Conservation (phyloP, 177 flowering plant species). For the Tripterygium wilfordii region DNA sequence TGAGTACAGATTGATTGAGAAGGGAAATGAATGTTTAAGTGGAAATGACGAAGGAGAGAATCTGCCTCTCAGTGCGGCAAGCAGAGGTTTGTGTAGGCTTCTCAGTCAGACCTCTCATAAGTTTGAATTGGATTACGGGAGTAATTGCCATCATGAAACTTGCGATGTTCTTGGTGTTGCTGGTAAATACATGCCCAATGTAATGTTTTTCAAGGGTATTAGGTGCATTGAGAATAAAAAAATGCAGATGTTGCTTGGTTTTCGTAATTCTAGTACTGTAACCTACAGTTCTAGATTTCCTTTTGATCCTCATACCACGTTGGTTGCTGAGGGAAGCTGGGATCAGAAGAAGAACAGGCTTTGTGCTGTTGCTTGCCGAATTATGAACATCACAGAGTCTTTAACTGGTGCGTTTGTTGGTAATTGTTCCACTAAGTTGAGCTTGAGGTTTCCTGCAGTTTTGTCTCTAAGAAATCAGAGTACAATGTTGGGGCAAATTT, state of each 20-base stretch:
- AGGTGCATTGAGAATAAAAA: conserved; percentile 26
- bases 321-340: conserved; percentile 76
- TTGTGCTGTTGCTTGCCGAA: conserved; percentile 46
- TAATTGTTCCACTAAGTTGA: conserved; percentile 63
- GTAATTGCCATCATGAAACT: conserved; percentile 25
- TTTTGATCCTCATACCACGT: conserved; percentile 30
- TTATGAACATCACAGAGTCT: conserved; percentile 29
- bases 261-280: too few species aligned
- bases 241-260: conserved; percentile 26
- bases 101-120: neutral
- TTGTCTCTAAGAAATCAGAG: conserved; percentile 37
- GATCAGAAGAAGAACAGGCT: conserved; percentile 38
- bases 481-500: conserved; percentile 44
- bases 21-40: conserved; percentile 7
- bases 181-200: conserved; percentile 25
- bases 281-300: too few species aligned
- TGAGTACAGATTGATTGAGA: conserved; percentile 21
- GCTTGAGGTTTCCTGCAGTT: conserved; percentile 40
- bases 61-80: conserved; percentile 13
- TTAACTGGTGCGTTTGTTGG: conserved; percentile 37
- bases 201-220: conserved; percentile 19
- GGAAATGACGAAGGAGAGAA: conserved; percentile 4
- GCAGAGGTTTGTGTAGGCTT: neutral
- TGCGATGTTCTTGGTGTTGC: conserved; percentile 33
- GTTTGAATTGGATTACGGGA: conserved; percentile 32